Percentiles rank a stretch among this genome's conserved stretches.
phyloP scores from a whole-genome alignment of 257 asterid genomes.

The Scutellaria barbata region DNA sequence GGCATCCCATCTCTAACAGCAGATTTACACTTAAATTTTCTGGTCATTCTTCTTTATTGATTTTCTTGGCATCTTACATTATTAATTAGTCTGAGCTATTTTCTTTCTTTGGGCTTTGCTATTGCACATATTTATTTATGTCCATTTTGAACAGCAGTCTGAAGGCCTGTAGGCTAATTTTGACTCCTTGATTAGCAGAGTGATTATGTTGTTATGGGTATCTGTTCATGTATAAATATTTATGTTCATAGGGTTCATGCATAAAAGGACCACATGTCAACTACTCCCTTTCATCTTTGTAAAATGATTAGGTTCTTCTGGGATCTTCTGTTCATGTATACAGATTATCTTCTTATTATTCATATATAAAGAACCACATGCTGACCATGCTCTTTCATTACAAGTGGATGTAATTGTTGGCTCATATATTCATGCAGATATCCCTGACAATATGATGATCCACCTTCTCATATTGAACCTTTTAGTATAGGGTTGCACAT shows the following conservation, averaged over 20 bases:
- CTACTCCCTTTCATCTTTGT: too few species aligned
- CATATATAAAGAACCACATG: not conserved
- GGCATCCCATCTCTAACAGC: not conserved
- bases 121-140: not conserved
- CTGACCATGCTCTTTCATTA: not conserved
- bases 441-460: too few species aligned
- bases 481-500: too few species aligned
- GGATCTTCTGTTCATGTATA: not conserved
- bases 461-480: too few species aligned
- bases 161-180: not conserved
- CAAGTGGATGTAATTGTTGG: too few species aligned
- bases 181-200: slow-evolving; percentile 15
- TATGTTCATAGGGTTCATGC: too few species aligned
- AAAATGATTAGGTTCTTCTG: not conserved
- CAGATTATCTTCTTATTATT: not conserved
- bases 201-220: not conserved
- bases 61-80: slow-evolving; percentile 25
- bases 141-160: slow-evolving; percentile 5
- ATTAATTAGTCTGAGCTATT: not conserved
- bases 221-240: too few species aligned
- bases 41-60: slow-evolving; percentile 49
- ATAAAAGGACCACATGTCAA: not conserved
- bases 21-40: slow-evolving; percentile 39
- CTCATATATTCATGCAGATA: too few species aligned
- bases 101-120: slow-evolving; percentile 8